Percentiles rank a stretch among this genome's conserved stretches.
phyloP scores from a whole-genome alignment of 495 filamentous ascomycete species.

The Cercophora sp. region DNA sequence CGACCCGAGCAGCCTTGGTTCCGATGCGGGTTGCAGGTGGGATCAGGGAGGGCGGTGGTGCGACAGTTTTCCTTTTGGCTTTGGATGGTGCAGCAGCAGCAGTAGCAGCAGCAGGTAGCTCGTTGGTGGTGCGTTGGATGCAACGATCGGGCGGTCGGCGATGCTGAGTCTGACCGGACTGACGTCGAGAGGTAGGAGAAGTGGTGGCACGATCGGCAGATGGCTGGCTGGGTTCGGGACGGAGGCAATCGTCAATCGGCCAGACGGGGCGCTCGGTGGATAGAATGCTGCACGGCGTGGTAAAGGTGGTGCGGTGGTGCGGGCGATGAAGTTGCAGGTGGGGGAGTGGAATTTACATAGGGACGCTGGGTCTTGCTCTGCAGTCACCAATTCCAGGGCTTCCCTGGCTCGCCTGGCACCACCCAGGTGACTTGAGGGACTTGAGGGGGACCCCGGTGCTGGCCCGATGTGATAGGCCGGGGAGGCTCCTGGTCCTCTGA shows the following conservation, averaged over 20 bases:
- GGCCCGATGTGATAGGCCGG: slow-evolving; percentile 4
- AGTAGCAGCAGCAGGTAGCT: not conserved
- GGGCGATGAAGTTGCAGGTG: not conserved
- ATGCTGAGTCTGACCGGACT: not conserved
- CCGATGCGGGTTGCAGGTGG: slow-evolving; percentile 10
- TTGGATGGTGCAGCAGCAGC: not conserved
- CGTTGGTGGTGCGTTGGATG: not conserved
- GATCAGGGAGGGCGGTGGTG: not conserved
- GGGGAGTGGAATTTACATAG: not conserved
- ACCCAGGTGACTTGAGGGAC: slow-evolving; percentile 2
- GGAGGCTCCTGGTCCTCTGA: not conserved
- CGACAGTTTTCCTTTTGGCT: slow-evolving; percentile 6
- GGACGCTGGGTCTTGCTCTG: not conserved
- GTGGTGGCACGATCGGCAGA: slow-evolving; percentile 4
- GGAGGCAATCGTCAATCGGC: not conserved
- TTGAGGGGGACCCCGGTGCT: not conserved
- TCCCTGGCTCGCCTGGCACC: slow-evolving; percentile 4
- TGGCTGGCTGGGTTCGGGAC: not conserved
- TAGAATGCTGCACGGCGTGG: not conserved
- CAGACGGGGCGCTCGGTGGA: not conserved
- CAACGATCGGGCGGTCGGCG: slow-evolving; percentile 2
- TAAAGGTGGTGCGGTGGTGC: no score
- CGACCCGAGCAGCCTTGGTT: not conserved
- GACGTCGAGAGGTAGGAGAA: not conserved
- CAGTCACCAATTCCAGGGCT: not conserved